Base-by-base conservation (phyloP, 2,329 filamentous ascomycete genomes). In the Aspergillus brunneoviolaceus region DNA sequence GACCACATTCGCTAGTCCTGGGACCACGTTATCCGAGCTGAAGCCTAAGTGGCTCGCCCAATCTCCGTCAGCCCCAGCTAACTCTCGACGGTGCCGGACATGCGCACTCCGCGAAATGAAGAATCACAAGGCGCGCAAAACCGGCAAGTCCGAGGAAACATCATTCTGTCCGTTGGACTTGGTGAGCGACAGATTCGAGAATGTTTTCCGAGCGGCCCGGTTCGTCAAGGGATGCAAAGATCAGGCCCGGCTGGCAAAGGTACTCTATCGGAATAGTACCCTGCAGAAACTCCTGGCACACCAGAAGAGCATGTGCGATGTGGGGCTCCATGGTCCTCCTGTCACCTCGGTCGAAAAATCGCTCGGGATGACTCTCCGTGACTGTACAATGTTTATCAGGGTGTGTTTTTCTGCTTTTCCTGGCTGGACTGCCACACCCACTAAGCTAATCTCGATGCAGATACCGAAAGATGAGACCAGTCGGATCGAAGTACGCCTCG, bases 31-130 rank as follows among this genome's bases (percentile, higher is more conserved):
- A 33, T 78, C 90, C 58, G 89, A 94, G 72, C 89, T 94, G 76
- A 95, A 95, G 72, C 90, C 91, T 14, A 95, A 95, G 76, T 95
- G 91, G 91, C 83, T 95, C 27, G 78, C 82, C 9, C 90, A 92
- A 72, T 93, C 90, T 2, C 89, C 88, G 4, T 87, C 85, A 42
- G 90, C 90, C 0, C 91, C 90, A 1, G 27, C 71, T 0, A 75
- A 77, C 29, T 84, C 89, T 47, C 83, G 80, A 54, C 82, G 89
- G 54, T 95, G 91, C 76, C 86, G 91, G 33, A 92, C 89, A 45
- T 95, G 91, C 72, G 91, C 91, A 78, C 61, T 84, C 66, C 71
- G 80, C 51, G 80, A 80, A 31, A 78, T 79, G 76, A 80, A 81
- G 60, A 77, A 81, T 73, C 56, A 74, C 66, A 62, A 79, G 52